Conservation (phyloP, 495 filamentous ascomycete species). For the Penicillium coffeae region DNA sequence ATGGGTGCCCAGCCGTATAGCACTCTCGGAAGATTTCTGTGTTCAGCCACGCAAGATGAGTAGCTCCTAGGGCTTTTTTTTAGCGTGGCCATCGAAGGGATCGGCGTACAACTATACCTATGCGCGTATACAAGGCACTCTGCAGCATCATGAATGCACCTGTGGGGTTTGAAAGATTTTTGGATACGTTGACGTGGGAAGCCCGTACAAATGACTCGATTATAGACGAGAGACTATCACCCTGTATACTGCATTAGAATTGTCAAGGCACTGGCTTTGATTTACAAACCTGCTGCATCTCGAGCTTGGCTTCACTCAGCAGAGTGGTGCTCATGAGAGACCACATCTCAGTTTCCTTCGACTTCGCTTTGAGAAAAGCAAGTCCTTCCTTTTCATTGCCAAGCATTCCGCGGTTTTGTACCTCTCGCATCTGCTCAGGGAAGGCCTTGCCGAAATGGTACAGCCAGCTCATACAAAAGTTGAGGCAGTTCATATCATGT, state of each 20-base stretch:
- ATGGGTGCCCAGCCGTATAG: conserved; percentile 57
- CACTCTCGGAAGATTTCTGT: conserved; percentile 77
- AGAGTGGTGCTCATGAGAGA: conserved; percentile 78
- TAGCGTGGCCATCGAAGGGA: neutral
- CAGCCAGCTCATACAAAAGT: conserved; percentile 96
- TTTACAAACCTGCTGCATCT: conserved; percentile 54
- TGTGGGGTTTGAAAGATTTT: conserved; percentile 66
- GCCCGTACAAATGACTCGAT: conserved; percentile 76
- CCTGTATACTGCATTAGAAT: conserved; percentile 38
- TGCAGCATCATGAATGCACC: conserved; percentile 69
- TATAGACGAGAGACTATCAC: conserved; percentile 73
- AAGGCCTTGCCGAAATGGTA: conserved; percentile 89
- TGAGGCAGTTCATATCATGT: conserved; percentile 85
- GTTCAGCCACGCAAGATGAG: conserved; percentile 60
- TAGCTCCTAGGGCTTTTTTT: conserved; percentile 42
- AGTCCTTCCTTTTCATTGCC: conserved; percentile 79
- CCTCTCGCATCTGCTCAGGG: conserved; percentile 66
- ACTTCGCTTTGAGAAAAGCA: conserved; percentile 78
- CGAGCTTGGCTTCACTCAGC: conserved; percentile 80
- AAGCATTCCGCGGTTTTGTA: conserved; percentile 67
- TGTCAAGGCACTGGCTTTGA: conserved; percentile 8
- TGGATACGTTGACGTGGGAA: conserved; percentile 75
- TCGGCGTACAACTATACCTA: conserved; percentile 51
- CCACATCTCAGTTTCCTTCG: conserved; percentile 87
- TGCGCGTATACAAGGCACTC: conserved; percentile 69